phyloP scores from a whole-genome alignment of 257 asterid species.

The Cynanchum wilfordii region DNA sequence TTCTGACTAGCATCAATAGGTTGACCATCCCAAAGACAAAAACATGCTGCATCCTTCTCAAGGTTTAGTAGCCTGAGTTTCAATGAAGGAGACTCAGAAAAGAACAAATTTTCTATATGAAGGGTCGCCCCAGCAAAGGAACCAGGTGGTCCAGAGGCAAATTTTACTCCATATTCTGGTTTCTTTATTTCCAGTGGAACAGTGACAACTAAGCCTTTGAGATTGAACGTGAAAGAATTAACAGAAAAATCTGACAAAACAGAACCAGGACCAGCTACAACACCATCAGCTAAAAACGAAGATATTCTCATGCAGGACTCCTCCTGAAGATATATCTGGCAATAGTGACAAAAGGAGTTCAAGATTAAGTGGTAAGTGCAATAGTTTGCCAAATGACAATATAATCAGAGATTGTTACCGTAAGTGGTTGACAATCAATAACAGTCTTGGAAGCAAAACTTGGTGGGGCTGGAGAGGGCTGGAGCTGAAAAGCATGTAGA shows the following conservation, averaged over 20 bases:
- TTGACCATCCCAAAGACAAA: constrained; percentile 89
- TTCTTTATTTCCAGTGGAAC: constrained; percentile 59
- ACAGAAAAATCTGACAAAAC: constrained; percentile 70
- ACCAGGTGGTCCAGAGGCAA: constrained; percentile 35
- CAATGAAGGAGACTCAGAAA: constrained; percentile 76
- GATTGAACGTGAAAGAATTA: constrained; percentile 48
- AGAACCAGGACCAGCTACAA: constrained; percentile 60
- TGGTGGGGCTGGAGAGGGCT: constrained; percentile 90
- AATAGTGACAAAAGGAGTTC: constrained; percentile 23
- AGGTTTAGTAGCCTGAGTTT: constrained; percentile 61
- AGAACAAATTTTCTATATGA: constrained; percentile 62
- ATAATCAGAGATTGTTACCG: constrained; percentile 36
- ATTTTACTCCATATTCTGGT: constrained; percentile 31
- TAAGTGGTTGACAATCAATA: constrained; percentile 80
- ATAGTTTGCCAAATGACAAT: constrained; percentile 8
- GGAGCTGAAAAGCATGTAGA: constrained; percentile 76
- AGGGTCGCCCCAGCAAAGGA: constrained; percentile 87
- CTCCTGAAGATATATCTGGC: constrained; percentile 95
- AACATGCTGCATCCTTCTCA: constrained; percentile 91
- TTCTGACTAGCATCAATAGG: constrained; percentile 95
- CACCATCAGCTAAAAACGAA: constrained; percentile 91
- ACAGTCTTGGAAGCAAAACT: constrained; percentile 76
- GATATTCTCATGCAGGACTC: constrained; percentile 92
- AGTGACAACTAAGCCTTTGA: constrained; percentile 68
- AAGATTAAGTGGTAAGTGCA: neutral